A percentile compares a stretch with the other conserved stretches of the same genome.
Evolutionary conservation across 768 basidiomycete species (phyloP).

Genomic region (Lactarius evosmus): DNA sequence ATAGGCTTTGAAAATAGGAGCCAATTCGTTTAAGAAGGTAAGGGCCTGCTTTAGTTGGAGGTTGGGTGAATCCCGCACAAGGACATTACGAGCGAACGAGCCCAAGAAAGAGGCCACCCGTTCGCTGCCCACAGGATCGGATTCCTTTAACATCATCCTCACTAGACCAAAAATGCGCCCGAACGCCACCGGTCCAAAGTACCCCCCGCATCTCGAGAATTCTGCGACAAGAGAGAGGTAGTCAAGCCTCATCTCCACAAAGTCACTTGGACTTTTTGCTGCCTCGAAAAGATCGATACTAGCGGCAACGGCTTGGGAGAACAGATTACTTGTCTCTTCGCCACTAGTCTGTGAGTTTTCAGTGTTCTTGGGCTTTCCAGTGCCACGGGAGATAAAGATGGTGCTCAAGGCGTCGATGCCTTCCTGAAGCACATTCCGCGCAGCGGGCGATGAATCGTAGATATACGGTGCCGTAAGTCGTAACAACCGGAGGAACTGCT

Average conservation of each 20-base stretch:
- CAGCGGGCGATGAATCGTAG: slow-evolving; percentile 51
- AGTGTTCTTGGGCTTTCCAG: slow-evolving; percentile 44
- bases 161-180: slow-evolving; percentile 53
- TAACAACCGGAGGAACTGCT: slow-evolving; percentile 64
- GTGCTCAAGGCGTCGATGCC: slow-evolving; percentile 65
- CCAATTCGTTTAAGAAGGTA: slow-evolving; percentile 51
- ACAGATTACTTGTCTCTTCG: slow-evolving; percentile 30
- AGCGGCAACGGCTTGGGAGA: slow-evolving; percentile 29
- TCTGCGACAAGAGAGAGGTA: slow-evolving; percentile 54
- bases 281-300: slow-evolving; percentile 41
- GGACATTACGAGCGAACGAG: slow-evolving; percentile 47
- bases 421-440: slow-evolving; percentile 56
- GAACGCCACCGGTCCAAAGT: slow-evolving; percentile 39
- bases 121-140: slow-evolving; percentile 38
- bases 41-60: slow-evolving; percentile 46
- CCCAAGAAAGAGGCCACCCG: slow-evolving; percentile 51
- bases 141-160: slow-evolving; percentile 55
- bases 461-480: slow-evolving; percentile 54
- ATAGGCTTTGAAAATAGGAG: slow-evolving; percentile 53
- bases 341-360: slow-evolving; percentile 36
- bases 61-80: slow-evolving; percentile 43
- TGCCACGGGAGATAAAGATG: slow-evolving; percentile 47
- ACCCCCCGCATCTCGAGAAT: slow-evolving; percentile 51
- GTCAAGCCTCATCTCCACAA: slow-evolving; percentile 58
- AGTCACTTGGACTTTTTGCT: slow-evolving; percentile 51